These are phyloP conservation scores for Schoenoplectus tabernaemontani DNA, from an alignment of 202 grass and related monocot species.

Conservation along the genomic window DNA sequence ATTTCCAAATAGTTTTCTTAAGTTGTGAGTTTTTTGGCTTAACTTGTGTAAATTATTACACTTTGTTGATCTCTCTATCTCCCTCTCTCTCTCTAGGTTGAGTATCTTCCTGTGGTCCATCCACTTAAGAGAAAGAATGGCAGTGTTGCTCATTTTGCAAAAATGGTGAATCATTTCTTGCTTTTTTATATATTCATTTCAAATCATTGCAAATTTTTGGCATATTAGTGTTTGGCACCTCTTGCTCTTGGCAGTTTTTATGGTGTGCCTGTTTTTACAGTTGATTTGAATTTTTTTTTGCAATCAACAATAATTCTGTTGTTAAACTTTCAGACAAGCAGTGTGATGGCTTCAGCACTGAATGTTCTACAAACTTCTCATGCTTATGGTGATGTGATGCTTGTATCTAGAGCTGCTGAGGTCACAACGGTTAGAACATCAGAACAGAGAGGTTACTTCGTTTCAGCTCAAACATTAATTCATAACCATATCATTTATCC, in stretches of 20 bases:
- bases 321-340: conserved; percentile 53
- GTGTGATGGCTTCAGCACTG: conserved; percentile 64
- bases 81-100: conserved; percentile 41
- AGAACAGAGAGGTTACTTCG: neutral
- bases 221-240: neutral
- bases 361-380: conserved; percentile 77
- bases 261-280: neutral
- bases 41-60: neutral
- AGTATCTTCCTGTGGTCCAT: conserved; percentile 81
- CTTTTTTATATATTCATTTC: neutral
- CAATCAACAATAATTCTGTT: neutral
- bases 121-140: conserved; percentile 86
- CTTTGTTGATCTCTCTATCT: neutral
- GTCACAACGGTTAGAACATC: conserved; percentile 58
- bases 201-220: neutral
- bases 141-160: conserved; percentile 61
- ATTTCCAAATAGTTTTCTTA: neutral
- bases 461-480: conserved; percentile 5
- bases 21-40: neutral
- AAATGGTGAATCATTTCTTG: conserved; percentile 40
- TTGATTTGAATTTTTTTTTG: neutral
- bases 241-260: neutral
- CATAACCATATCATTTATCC: conserved; percentile 18
- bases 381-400: conserved; percentile 83
- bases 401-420: conserved; percentile 56